A percentile compares a stretch with the other conserved stretches of the same genome.
Conservation (phyloP, 805 yeast species). For the Yarrowia divulgata region DNA sequence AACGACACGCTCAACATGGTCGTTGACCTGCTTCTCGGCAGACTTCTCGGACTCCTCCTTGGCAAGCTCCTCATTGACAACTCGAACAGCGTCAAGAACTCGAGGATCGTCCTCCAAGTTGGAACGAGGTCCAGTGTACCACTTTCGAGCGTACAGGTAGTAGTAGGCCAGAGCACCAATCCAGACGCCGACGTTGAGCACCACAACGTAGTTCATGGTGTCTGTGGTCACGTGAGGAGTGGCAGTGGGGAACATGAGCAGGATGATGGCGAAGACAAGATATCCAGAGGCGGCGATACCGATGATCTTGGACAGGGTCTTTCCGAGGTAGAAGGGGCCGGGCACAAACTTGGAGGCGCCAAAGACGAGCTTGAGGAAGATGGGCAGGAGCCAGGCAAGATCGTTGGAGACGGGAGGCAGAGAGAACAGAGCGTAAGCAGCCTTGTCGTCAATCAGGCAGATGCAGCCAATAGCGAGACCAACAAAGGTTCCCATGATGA, state of each 20-base stretch:
- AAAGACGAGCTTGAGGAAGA: slow-evolving; percentile 58
- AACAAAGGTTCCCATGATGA: slow-evolving; percentile 60
- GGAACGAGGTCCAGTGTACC: slow-evolving; percentile 63
- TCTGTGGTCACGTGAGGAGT: slow-evolving; percentile 49
- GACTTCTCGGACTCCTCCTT: slow-evolving; percentile 32
- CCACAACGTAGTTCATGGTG: slow-evolving; percentile 74
- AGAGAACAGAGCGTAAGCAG: slow-evolving; percentile 73
- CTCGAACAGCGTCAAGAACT: slow-evolving; percentile 34
- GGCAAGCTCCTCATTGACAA: slow-evolving; percentile 22
- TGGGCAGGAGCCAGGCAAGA: slow-evolving; percentile 69
- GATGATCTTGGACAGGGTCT: slow-evolving; percentile 54
- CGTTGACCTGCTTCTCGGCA: slow-evolving; percentile 6
- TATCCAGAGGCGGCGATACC: slow-evolving; percentile 59
- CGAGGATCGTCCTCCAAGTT: slow-evolving; percentile 43
- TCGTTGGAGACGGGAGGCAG: slow-evolving; percentile 68
- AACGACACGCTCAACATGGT: slow-evolving; percentile 28
- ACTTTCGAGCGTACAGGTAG: slow-evolving; percentile 59
- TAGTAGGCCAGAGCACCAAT: slow-evolving; percentile 61
- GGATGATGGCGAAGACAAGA: slow-evolving; percentile 60
- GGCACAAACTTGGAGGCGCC: slow-evolving; percentile 62
- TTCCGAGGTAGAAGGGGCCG: slow-evolving; percentile 72
- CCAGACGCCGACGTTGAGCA: slow-evolving; percentile 69
- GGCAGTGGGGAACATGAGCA: slow-evolving; percentile 66
- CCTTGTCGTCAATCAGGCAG: slow-evolving; percentile 64
- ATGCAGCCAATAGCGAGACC: slow-evolving; percentile 63